A percentile compares a stretch with the other conserved stretches of the same genome.
Conservation (phyloP, 1,284 basidiomycete species). For the Wallemia ichthyophaga region DNA sequence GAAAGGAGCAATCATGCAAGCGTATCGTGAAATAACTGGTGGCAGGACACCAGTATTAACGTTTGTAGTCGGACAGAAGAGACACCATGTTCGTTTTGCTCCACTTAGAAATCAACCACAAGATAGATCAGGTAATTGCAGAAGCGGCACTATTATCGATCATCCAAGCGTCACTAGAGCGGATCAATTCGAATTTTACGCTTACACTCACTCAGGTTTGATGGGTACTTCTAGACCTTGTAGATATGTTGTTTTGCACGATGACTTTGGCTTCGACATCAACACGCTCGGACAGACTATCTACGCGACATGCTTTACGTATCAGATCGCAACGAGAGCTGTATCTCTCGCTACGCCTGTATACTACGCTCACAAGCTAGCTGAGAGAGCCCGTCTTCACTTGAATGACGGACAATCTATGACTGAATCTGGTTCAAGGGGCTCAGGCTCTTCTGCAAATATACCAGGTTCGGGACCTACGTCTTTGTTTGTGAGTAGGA, state of each 20-base stretch:
- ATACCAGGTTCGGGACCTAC: too few relatives aligned
- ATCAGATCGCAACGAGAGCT: slow-evolving; percentile 1
- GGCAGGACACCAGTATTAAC: background rate
- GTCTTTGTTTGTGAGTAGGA: too few relatives aligned
- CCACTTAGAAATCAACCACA: background rate
- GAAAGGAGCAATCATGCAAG: background rate
- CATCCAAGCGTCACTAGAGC: background rate
- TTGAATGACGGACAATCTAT: background rate
- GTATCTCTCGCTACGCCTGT: background rate
- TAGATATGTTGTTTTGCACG: background rate
- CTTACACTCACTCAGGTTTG: background rate
- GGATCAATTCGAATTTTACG: background rate
- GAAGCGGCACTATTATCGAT: background rate
- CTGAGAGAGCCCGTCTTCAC: background rate
- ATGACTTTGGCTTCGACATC: background rate
- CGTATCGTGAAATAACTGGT: background rate
- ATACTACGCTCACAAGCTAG: slow-evolving; percentile 6
- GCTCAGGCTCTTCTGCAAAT: too few relatives aligned
- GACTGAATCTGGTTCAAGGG: too few relatives aligned
- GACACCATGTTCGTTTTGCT: background rate
- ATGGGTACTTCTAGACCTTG: background rate
- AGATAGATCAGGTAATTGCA: background rate
- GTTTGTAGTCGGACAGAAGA: background rate
- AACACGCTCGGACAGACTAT: background rate
- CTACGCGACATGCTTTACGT: background rate